Conservation (phyloP, 768 basidiomycete species). For the Pulveroboletus sp. region DNA sequence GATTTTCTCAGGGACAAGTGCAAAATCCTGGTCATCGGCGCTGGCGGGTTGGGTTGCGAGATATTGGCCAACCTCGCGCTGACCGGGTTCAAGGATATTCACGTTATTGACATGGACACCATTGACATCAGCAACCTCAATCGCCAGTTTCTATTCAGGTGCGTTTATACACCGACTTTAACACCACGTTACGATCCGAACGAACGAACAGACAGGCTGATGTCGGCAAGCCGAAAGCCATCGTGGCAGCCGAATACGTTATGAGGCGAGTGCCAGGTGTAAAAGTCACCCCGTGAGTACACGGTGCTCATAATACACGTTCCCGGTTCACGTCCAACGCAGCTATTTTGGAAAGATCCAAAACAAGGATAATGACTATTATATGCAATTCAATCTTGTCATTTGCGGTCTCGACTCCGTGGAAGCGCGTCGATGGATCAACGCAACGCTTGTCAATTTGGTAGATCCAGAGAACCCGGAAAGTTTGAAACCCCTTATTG, state of each 20-base stretch:
- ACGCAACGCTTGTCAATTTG: slow-evolving; percentile 92
- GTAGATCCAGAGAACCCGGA: slow-evolving; percentile 93
- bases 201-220: slow-evolving; percentile 64
- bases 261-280: slow-evolving; percentile 96
- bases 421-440: slow-evolving; percentile 98
- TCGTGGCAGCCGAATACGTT: slow-evolving; percentile 91
- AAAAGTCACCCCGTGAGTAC: slow-evolving; percentile 89
- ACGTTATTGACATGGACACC: slow-evolving; percentile 99
- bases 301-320: neutral
- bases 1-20: slow-evolving; percentile 77
- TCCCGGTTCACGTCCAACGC: slow-evolving; percentile 12
- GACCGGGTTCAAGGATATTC: slow-evolving; percentile 96
- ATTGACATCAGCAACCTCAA: slow-evolving; percentile 99
- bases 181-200: neutral
- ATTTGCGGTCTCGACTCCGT: slow-evolving; percentile 98
- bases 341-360: slow-evolving; percentile 98
- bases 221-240: slow-evolving; percentile 93
- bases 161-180: slow-evolving; percentile 7
- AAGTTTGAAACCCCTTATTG: slow-evolving; percentile 93
- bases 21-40: slow-evolving; percentile 97
- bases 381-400: slow-evolving; percentile 94
- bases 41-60: slow-evolving; percentile 96
- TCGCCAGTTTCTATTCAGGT: slow-evolving; percentile 97
- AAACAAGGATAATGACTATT: slow-evolving; percentile 93
- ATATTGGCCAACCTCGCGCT: slow-evolving; percentile 95